These are phyloP conservation scores for Primulina eburnea DNA, from an alignment of 257 asterid genomes.

Conservation along the genomic window DNA sequence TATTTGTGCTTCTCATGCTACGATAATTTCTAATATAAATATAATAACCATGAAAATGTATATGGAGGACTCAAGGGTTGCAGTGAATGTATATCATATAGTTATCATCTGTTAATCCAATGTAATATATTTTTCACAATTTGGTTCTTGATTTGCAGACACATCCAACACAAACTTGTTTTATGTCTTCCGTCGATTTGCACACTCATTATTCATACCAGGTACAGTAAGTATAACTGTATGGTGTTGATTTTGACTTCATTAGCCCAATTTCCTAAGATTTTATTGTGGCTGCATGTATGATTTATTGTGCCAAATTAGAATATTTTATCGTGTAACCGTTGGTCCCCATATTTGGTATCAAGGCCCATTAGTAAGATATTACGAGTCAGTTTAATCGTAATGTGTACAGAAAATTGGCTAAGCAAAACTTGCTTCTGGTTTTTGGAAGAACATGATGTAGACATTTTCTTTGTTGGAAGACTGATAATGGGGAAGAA, in stretches of 20 bases:
- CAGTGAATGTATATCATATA: constrained; percentile 7
- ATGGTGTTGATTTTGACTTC: constrained; percentile 18
- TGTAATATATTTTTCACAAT: constrained; percentile 19
- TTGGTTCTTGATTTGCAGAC: constrained; percentile 65
- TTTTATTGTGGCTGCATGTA: not conserved
- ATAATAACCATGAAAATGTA: constrained; percentile 10
- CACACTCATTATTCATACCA: constrained; percentile 99
- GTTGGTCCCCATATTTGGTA: not conserved
- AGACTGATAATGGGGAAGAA: not conserved
- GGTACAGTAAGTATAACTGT: constrained; percentile 40
- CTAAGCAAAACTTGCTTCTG: not conserved
- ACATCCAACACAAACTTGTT: constrained; percentile 98
- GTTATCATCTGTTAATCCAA: not conserved
- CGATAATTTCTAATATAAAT: not conserved
- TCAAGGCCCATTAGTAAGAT: not conserved
- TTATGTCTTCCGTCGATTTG: constrained; percentile 96
- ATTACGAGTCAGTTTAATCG: constrained; percentile 3
- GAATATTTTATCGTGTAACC: not conserved
- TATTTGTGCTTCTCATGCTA: not conserved
- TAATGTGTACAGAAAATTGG: not conserved
- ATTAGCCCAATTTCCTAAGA: constrained; percentile 5
- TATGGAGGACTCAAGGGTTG: constrained; percentile 17
- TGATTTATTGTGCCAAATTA: not conserved
- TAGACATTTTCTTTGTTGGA: not conserved
- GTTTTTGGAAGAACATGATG: not conserved